Conservation (phyloP, 495 filamentous ascomycete species). For the Elasticomyces elasticus region DNA sequence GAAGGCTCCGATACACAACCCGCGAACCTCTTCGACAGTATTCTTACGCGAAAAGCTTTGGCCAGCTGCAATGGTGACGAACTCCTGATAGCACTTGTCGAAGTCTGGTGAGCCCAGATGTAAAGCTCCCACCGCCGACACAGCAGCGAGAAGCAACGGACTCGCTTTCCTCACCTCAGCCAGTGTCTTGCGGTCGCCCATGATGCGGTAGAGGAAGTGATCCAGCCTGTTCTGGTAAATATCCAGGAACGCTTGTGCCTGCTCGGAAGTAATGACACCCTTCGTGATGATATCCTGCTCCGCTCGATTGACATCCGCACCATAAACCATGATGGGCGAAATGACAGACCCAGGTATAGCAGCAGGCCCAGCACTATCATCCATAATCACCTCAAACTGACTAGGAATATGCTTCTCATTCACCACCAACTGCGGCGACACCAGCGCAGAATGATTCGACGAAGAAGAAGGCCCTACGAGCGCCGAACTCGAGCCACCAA, state of each 20-base stretch:
- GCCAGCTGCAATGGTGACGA: constrained; percentile 41
- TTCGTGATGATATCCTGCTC: constrained; percentile 44
- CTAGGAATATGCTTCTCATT: constrained; percentile 12
- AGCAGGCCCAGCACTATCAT: constrained; percentile 30
- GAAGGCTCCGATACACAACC: constrained; percentile 44
- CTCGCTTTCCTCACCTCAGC: constrained; percentile 39
- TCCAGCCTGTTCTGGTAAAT: constrained; percentile 45
- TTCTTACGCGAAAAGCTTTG: constrained; percentile 45
- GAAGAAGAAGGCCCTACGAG: too few relatives aligned
- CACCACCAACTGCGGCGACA: constrained; percentile 10
- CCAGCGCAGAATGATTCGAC: too few relatives aligned
- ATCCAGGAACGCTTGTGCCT: constrained; percentile 42
- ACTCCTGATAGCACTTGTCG: constrained; percentile 45
- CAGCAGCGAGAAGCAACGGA: constrained; percentile 41
- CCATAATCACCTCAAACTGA: constrained; percentile 23
- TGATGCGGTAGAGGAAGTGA: constrained; percentile 42
- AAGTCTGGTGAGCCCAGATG: constrained; percentile 41
- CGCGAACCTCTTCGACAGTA: constrained; percentile 43
- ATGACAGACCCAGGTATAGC: constrained; percentile 9
- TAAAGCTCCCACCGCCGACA: constrained; percentile 44
- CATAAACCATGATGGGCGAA: constrained; percentile 1
- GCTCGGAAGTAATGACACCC: constrained; percentile 38
- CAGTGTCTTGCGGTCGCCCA: constrained; percentile 40
- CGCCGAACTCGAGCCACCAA: too few relatives aligned
- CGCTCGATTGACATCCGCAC: constrained; percentile 8